Conservation (phyloP, 192 early-diverging fungal species). For the Borealophlyctis nickersoniae region DNA sequence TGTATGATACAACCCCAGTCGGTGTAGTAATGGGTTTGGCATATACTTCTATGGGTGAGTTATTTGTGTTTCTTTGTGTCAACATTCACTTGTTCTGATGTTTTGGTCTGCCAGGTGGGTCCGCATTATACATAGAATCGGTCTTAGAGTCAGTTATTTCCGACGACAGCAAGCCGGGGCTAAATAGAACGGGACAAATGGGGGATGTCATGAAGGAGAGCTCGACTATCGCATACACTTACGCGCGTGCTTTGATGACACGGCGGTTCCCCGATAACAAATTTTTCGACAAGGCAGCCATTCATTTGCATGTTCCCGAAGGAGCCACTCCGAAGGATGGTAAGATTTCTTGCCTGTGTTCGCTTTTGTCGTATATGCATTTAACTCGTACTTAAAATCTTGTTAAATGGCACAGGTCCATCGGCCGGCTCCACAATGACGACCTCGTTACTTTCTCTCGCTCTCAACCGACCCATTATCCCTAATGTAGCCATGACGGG, state of each 20-base stretch:
- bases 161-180: constrained; percentile 53
- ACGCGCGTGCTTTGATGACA: constrained; percentile 79
- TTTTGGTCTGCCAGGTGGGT: constrained; percentile 59
- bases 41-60: constrained; percentile 91
- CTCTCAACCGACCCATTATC: constrained; percentile 71
- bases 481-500: constrained; percentile 96
- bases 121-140: constrained; percentile 92
- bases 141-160: constrained; percentile 76
- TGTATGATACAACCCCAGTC: constrained; percentile 86
- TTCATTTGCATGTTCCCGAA: constrained; percentile 96
- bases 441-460: constrained; percentile 88
- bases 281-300: constrained; percentile 86
- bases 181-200: constrained; percentile 91
- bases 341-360: too few relatives aligned
- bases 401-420: constrained; percentile 66
- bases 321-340: constrained; percentile 98
- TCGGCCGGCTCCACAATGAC: constrained; percentile 96
- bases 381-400: not conserved
- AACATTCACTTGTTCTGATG: constrained; percentile 1
- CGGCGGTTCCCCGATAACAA: constrained; percentile 74
- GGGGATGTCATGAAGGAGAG: constrained; percentile 99
- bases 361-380: too few relatives aligned
- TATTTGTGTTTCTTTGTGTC: constrained; percentile 1
- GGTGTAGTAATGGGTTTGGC: constrained; percentile 99
- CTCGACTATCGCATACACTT: constrained; percentile 93